These are phyloP conservation scores for Colletotrichum orbiculare DNA, from an alignment of 2,329 filamentous ascomycete genomes.

Conservation along the genomic window DNA sequence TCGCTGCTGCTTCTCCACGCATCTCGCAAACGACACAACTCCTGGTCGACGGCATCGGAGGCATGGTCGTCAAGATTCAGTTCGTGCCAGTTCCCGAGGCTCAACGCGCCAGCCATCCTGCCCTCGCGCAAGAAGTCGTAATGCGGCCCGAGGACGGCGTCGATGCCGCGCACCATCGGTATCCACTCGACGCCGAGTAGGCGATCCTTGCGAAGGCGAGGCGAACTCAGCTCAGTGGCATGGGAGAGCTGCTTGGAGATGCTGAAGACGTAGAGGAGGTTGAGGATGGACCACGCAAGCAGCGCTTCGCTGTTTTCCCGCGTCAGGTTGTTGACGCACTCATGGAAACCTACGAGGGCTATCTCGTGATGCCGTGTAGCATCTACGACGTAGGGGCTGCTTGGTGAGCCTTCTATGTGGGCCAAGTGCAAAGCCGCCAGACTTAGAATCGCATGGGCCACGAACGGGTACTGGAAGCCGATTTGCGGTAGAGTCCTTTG, in stretches of 20 bases:
- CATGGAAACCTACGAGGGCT: conserved; percentile 24
- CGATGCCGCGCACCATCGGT: conserved; percentile 38
- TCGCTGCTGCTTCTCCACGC: conserved; percentile 27
- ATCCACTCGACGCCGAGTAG: conserved; percentile 38
- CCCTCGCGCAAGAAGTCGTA: conserved; percentile 23
- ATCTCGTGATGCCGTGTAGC: conserved; percentile 32
- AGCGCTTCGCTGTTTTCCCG: conserved; percentile 29
- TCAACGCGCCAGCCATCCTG: conserved; percentile 18
- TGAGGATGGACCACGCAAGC: conserved; percentile 33
- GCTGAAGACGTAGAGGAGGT: conserved; percentile 33
- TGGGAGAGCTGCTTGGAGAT: conserved; percentile 10
- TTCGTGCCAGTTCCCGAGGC: conserved; percentile 38
- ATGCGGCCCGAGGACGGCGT: conserved; percentile 31
- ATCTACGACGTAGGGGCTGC: not conserved
- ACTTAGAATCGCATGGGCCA: conserved; percentile 33
- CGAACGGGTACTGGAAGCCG: conserved; percentile 34
- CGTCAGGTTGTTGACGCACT: conserved; percentile 12
- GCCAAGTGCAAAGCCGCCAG: conserved; percentile 36
- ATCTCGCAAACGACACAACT: conserved; percentile 20
- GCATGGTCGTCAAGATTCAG: conserved; percentile 18
- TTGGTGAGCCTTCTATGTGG: not conserved
- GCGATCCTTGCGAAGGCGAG: conserved; percentile 23
- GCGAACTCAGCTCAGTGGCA: not conserved
- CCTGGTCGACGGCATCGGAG: conserved; percentile 9
- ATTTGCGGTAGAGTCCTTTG: conserved; percentile 29